Evolutionary conservation across 2,329 filamentous ascomycete species (phyloP).

Genomic region (Ophiosphaerella narmari): DNA sequence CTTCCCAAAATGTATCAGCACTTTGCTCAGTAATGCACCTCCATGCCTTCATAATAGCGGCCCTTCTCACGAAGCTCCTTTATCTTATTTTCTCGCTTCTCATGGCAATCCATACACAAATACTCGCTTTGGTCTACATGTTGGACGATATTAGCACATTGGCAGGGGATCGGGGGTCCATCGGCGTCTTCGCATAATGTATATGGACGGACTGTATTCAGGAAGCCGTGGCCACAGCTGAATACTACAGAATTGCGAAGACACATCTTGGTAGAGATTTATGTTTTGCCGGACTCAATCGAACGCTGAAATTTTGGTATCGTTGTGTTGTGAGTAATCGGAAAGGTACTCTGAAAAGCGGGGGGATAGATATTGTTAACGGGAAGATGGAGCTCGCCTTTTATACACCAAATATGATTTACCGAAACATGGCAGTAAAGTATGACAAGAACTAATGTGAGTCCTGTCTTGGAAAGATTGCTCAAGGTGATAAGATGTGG

Average conservation of each 20-base stretch:
- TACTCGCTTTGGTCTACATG: constrained; percentile 2
- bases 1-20: no score
- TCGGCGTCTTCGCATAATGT: constrained; percentile 14
- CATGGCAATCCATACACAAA: constrained; percentile 17
- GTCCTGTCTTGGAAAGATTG: no score
- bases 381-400: no score
- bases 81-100: no score
- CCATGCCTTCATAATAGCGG: not conserved
- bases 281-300: no score
- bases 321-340: not conserved
- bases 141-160: constrained; percentile 7
- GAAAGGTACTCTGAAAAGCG: not conserved
- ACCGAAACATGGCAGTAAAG: no score
- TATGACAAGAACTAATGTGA: no score
- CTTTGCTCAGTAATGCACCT: not conserved
- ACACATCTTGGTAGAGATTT: constrained; percentile 12
- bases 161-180: constrained; percentile 4
- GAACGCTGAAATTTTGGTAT: not conserved
- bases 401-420: no score
- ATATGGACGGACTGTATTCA: constrained; percentile 6
- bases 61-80: not conserved
- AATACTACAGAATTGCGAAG: constrained; percentile 11
- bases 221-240: constrained; percentile 11
- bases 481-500: no score
- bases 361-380: no score